A percentile compares a stretch with the other conserved stretches of the same genome.
Conservation (phyloP, 2,329 filamentous ascomycete species). For the Septoria linicola region DNA sequence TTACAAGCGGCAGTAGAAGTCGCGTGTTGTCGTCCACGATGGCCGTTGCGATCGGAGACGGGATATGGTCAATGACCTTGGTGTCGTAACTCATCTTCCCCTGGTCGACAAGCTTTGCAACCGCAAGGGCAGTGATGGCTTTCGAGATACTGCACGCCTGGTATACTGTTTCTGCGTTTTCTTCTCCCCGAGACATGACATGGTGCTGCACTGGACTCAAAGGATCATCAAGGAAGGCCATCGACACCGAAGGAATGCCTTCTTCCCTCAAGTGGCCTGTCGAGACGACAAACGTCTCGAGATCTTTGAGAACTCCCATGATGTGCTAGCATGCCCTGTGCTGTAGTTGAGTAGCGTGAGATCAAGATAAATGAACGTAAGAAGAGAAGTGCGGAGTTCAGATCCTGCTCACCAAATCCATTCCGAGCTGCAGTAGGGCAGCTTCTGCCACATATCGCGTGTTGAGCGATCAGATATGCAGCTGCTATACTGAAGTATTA, state of each 20-base stretch:
- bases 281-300: conserved; percentile 18
- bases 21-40: conserved; percentile 21
- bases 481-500: too few relatives aligned
- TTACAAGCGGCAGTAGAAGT: conserved; percentile 27
- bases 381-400: background rate
- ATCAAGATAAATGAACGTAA: background rate
- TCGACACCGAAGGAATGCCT: conserved; percentile 26
- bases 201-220: conserved; percentile 19
- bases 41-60: conserved; percentile 7
- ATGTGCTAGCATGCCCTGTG: background rate
- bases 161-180: conserved; percentile 30
- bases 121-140: conserved; percentile 27
- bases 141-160: conserved; percentile 35
- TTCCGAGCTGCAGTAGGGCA: too few relatives aligned
- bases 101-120: conserved; percentile 29
- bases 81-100: conserved; percentile 25
- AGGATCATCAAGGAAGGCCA: conserved; percentile 25
- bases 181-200: conserved; percentile 21
- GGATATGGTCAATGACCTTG: conserved; percentile 21
- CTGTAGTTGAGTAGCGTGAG: background rate
- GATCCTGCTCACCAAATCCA: too few relatives aligned
- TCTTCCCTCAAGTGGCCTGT: conserved; percentile 14
- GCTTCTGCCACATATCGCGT: too few relatives aligned
- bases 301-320: conserved; percentile 20
- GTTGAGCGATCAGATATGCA: too few relatives aligned